Evolutionary conservation across 176 grass and related monocot species (phyloP).

Genomic region (Stipa capillata): DNA sequence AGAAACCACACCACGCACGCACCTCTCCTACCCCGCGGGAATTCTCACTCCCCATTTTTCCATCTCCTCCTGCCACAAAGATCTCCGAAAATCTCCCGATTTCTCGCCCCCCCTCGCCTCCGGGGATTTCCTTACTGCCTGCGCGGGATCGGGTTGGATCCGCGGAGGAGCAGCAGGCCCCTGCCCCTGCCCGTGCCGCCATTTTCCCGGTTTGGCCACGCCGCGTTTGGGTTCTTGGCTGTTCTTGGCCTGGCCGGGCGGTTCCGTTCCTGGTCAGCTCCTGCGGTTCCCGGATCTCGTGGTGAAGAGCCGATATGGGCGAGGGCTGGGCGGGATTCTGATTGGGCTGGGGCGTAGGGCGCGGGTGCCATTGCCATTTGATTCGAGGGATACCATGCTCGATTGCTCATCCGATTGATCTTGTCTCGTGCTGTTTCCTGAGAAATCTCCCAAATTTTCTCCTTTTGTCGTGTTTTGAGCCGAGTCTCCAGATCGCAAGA

Average conservation of each 20-base stretch:
- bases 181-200: neutral
- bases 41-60: neutral
- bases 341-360: conserved; percentile 13
- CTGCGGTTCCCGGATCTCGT: conserved; percentile 18
- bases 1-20: neutral
- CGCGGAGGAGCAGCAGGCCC: neutral
- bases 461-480: neutral
- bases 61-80: neutral
- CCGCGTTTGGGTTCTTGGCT: conserved; percentile 5
- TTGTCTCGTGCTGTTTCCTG: neutral
- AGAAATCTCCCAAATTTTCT: neutral
- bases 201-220: neutral
- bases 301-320: neutral
- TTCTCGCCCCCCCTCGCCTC: neutral
- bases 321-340: neutral
- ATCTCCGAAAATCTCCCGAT: neutral
- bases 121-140: neutral
- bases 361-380: conserved; percentile 5
- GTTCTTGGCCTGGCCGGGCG: neutral
- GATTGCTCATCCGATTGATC: neutral
- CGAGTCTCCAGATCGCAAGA: conserved; percentile 19
- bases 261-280: neutral
- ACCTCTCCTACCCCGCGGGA: neutral
- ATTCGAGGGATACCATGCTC: neutral
- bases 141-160: conserved; percentile 4